Evolutionary conservation across 2,329 filamentous ascomycete species (phyloP).

Genomic region (Ceratocystis cacaofunesta): DNA sequence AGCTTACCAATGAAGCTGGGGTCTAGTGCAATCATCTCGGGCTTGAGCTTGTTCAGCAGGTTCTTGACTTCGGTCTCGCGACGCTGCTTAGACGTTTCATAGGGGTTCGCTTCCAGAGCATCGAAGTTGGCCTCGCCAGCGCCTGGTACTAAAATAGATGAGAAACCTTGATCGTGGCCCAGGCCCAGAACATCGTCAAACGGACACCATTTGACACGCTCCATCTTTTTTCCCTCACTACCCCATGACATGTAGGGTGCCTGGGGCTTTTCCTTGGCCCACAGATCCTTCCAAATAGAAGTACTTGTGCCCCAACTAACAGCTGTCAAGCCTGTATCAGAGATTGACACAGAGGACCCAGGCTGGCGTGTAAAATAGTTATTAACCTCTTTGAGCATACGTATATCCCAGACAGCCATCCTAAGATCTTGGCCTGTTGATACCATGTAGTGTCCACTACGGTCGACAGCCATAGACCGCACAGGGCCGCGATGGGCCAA

Average conservation of each 20-base stretch:
- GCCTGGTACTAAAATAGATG: slow-evolving; percentile 77
- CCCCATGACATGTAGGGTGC: slow-evolving; percentile 91
- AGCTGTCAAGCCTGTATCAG: slow-evolving; percentile 73
- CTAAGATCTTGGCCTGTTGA: slow-evolving; percentile 77
- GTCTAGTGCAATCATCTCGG: slow-evolving; percentile 92
- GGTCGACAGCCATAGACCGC: slow-evolving; percentile 67
- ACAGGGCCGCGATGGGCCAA: slow-evolving; percentile 83
- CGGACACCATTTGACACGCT: slow-evolving; percentile 80
- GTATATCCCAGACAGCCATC: slow-evolving; percentile 92
- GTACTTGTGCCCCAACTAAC: slow-evolving; percentile 84
- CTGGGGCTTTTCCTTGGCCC: slow-evolving; percentile 66
- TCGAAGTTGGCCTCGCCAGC: slow-evolving; percentile 97
- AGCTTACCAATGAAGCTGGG: slow-evolving; percentile 83
- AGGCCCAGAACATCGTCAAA: slow-evolving; percentile 87
- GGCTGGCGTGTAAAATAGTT: slow-evolving; percentile 75
- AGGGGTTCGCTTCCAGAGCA: slow-evolving; percentile 83
- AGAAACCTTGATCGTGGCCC: slow-evolving; percentile 72
- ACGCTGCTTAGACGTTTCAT: slow-evolving; percentile 82
- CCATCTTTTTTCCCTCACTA: slow-evolving; percentile 65
- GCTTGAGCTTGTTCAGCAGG: slow-evolving; percentile 84
- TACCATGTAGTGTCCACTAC: slow-evolving; percentile 90
- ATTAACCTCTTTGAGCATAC: slow-evolving; percentile 86
- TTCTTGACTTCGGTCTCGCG: slow-evolving; percentile 83
- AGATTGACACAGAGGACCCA: slow-evolving; percentile 71
- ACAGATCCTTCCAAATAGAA: slow-evolving; percentile 82